Evolutionary conservation across 2,329 filamentous ascomycete genomes (phyloP).

Genomic region (Alternaria triticimaculans): DNA sequence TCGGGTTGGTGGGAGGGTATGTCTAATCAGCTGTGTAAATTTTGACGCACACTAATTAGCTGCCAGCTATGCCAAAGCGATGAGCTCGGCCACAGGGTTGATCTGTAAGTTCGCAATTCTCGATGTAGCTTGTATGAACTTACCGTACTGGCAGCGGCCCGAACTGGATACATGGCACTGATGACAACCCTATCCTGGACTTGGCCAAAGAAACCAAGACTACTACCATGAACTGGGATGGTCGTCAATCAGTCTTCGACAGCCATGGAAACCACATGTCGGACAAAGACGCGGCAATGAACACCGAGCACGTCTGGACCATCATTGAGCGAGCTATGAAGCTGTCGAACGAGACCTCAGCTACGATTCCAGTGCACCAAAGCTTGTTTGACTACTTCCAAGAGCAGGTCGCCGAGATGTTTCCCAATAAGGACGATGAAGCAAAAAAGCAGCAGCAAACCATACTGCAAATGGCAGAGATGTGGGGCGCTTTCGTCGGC

Average conservation of each 20-base stretch:
- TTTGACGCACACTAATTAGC: background rate
- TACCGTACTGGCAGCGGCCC: constrained; percentile 60
- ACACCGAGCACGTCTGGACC: constrained; percentile 66
- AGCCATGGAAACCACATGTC: constrained; percentile 62
- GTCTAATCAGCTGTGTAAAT: constrained; percentile 9
- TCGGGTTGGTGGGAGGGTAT: constrained; percentile 70
- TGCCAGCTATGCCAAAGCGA: constrained; percentile 58
- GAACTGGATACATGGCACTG: constrained; percentile 82
- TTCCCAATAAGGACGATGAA: constrained; percentile 42
- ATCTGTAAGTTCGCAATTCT: constrained; percentile 57
- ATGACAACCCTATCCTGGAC: constrained; percentile 72
- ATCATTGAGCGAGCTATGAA: constrained; percentile 73
- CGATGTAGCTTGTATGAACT: background rate
- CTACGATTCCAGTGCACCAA: constrained; percentile 58
- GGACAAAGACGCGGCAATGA: constrained; percentile 45
- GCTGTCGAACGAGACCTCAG: constrained; percentile 65
- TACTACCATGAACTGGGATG: constrained; percentile 60
- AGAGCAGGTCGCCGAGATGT: constrained; percentile 56
- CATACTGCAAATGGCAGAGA: constrained; percentile 63
- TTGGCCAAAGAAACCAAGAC: constrained; percentile 69
- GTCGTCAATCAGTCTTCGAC: constrained; percentile 63
- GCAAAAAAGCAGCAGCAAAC: constrained; percentile 57
- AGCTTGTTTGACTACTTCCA: constrained; percentile 66
- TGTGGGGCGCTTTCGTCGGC: constrained; percentile 76
- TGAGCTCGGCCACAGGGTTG: constrained; percentile 59